These are phyloP conservation scores for Azolla pinnata DNA, from an alignment of 75 land plant genomes.

Conservation along the genomic window DNA sequence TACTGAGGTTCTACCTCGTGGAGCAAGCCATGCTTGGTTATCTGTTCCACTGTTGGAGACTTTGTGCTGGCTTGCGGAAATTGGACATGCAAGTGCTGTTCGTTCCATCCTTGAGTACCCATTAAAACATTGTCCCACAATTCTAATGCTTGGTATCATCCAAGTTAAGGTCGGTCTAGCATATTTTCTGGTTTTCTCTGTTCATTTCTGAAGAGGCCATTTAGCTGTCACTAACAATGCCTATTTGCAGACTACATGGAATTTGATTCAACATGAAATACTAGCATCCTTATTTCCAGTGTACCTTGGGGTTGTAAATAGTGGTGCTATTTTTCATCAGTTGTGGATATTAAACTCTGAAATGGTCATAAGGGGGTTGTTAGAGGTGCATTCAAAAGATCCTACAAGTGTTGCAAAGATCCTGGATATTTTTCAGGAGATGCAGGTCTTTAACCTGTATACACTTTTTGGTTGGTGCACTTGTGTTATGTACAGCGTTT, in stretches of 20 bases:
- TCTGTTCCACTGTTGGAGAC: slow-evolving; percentile 69
- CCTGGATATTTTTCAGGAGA: slow-evolving; percentile 39
- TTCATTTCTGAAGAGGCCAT: not conserved
- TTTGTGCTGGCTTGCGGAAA: slow-evolving; percentile 73
- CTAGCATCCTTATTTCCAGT: slow-evolving; percentile 38
- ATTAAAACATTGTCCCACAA: slow-evolving; percentile 56
- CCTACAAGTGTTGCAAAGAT: slow-evolving; percentile 30
- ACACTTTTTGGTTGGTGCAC: too few relatives aligned
- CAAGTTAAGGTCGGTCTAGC: slow-evolving; percentile 46
- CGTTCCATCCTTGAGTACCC: slow-evolving; percentile 55
- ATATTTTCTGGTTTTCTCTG: not conserved
- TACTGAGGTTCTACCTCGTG: slow-evolving; percentile 19
- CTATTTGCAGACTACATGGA: slow-evolving; percentile 53
- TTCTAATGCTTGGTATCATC: slow-evolving; percentile 54
- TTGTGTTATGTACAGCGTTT: too few relatives aligned
- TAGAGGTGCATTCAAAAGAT: slow-evolving; percentile 35
- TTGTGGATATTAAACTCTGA: slow-evolving; percentile 53
- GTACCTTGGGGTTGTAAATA: slow-evolving; percentile 21
- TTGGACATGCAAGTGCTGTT: slow-evolving; percentile 55
- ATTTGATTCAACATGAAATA: slow-evolving; percentile 60
- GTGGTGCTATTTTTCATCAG: slow-evolving; percentile 27
- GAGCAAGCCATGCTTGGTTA: slow-evolving; percentile 65
- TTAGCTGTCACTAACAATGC: not conserved
- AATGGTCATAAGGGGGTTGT: slow-evolving; percentile 37
- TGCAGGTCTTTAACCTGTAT: too few relatives aligned